A percentile compares a stretch with the other conserved stretches of the same genome.
Conservation (phyloP, 139 green algal genomes). For the Chlamydomonas incerta region DNA sequence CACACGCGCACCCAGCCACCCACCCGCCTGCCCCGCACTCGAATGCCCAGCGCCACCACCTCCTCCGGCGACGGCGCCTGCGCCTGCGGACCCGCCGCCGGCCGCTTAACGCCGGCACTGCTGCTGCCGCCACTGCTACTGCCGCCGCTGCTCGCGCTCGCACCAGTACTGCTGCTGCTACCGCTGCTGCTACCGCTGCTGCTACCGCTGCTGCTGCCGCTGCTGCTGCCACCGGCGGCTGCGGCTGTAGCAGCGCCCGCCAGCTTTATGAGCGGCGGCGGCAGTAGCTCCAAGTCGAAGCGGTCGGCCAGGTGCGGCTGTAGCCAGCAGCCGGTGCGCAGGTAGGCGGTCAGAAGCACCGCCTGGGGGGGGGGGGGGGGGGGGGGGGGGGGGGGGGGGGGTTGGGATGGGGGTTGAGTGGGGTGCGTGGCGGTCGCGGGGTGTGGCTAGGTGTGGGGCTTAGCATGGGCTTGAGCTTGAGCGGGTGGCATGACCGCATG, state of each 20-base stretch:
- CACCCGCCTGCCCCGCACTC: slow-evolving; percentile 14
- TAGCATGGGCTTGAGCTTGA: no score
- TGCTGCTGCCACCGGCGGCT: neutral
- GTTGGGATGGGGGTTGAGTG: no score
- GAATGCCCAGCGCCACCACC: neutral
- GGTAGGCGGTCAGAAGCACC: slow-evolving; percentile 51
- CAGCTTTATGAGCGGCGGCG: neutral
- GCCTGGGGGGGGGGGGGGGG: neutral
- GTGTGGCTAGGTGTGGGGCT: no score
- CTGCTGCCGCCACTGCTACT: neutral
- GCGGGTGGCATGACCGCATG: no score
- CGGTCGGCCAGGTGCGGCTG: slow-evolving; percentile 43
- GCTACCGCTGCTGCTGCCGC: neutral
- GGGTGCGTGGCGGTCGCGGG: no score
- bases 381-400: neutral
- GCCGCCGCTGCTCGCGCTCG: neutral
- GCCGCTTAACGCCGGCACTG: neutral
- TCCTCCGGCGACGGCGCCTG: neutral
- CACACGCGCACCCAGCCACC: no score
- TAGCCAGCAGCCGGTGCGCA: slow-evolving; percentile 60
- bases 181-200: neutral
- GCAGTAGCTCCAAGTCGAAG: slow-evolving; percentile 52
- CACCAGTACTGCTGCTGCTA: neutral
- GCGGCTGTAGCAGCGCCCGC: no score
- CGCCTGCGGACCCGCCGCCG: neutral